Evolutionary conservation across 495 filamentous ascomycete genomes (phyloP).

Genomic region (Chaetomium tenue): DNA sequence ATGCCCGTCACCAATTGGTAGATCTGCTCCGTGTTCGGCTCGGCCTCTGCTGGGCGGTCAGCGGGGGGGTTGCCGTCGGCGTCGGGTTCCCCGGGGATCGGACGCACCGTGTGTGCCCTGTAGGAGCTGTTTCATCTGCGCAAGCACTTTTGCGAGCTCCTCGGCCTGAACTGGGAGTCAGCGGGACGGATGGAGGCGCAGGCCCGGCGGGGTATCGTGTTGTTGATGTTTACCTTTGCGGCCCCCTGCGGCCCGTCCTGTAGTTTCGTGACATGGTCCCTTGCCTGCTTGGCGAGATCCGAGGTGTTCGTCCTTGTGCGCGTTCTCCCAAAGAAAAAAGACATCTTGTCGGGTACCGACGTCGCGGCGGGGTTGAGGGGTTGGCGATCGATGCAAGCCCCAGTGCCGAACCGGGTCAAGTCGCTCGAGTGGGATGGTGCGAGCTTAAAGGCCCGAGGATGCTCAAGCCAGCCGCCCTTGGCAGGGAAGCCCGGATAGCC

Average conservation of each 20-base stretch:
- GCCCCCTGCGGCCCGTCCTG: constrained; percentile 52
- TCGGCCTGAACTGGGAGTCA: constrained; percentile 43
- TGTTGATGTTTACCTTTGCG: constrained; percentile 44
- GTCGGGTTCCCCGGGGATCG: not conserved
- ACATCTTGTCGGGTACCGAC: constrained; percentile 54
- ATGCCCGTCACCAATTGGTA: constrained; percentile 73
- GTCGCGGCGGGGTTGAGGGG: constrained; percentile 13
- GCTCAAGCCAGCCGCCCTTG: constrained; percentile 13
- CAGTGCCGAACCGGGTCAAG: not conserved
- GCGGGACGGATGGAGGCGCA: not conserved
- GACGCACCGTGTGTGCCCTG: constrained; percentile 76
- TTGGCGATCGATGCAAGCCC: constrained; percentile 4
- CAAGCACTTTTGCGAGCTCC: constrained; percentile 65
- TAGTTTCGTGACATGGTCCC: constrained; percentile 54
- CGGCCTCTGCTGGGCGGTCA: constrained; percentile 60
- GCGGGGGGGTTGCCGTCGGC: constrained; percentile 3
- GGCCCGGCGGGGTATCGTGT: constrained; percentile 10
- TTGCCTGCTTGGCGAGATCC: constrained; percentile 53
- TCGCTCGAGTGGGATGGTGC: constrained; percentile 6
- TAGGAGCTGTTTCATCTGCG: constrained; percentile 78
- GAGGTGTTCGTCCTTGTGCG: constrained; percentile 55
- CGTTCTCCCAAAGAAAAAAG: constrained; percentile 85
- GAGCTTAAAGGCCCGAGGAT: constrained; percentile 5
- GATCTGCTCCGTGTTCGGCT: constrained; percentile 82
- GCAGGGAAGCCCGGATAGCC: constrained; percentile 14